A percentile compares a stretch with the other conserved stretches of the same genome.
phyloP scores from a whole-genome alignment of 2,329 filamentous ascomycete species.

The Colletotrichum sp. region DNA sequence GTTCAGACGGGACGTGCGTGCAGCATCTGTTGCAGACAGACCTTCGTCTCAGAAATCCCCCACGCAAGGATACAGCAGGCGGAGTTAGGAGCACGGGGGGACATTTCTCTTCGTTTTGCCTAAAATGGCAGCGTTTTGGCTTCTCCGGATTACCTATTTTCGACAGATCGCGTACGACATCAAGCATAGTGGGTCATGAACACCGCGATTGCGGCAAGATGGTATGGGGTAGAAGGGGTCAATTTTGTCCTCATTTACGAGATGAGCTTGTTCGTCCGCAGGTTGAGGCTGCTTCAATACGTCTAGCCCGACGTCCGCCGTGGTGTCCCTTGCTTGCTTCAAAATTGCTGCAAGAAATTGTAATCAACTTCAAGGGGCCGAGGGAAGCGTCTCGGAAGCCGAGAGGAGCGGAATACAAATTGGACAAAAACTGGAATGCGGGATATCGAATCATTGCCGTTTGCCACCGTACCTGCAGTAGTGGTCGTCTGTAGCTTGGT shows the following conservation, averaged over 20 bases:
- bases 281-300: background rate
- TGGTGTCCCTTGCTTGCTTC: background rate
- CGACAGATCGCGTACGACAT: background rate
- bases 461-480: slow-evolving; percentile 14
- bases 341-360: slow-evolving; percentile 1
- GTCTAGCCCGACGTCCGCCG: background rate
- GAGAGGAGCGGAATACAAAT: background rate
- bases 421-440: background rate
- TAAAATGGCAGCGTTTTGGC: background rate
- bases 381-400: slow-evolving; percentile 5
- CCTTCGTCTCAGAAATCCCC: slow-evolving; percentile 10
- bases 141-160: background rate
- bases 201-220: background rate
- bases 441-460: background rate
- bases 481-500: background rate
- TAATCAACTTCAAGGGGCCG: slow-evolving; percentile 7
- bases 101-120: slow-evolving; percentile 1
- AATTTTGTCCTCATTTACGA: background rate
- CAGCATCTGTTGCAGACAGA: slow-evolving; percentile 4
- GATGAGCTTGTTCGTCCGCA: background rate
- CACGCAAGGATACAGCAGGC: slow-evolving; percentile 13
- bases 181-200: background rate
- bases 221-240: background rate
- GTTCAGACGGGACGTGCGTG: slow-evolving; percentile 10
- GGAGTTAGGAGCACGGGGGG: background rate